Conservation (phyloP, 129 eudicot genomes). For the Saposhnikovia divaricata region DNA sequence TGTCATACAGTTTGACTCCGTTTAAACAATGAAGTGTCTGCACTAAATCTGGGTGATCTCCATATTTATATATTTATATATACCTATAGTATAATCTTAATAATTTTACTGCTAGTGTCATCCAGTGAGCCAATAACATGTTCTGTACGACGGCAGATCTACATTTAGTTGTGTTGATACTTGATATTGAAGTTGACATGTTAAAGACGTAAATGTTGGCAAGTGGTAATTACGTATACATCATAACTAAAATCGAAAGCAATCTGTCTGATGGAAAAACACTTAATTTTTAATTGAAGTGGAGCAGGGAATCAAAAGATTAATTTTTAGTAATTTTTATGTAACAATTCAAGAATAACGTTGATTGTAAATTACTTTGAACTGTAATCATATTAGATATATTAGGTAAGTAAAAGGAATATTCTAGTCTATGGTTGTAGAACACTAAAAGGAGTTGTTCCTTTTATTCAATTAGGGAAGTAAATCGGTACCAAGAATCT, state of each 20-base stretch:
- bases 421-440: not conserved
- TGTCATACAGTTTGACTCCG: not conserved
- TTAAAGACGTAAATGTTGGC: not conserved
- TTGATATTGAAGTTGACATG: not conserved
- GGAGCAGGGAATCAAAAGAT: not conserved
- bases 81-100: not conserved
- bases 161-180: not conserved
- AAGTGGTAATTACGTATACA: not conserved
- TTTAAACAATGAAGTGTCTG: not conserved
- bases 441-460: not conserved
- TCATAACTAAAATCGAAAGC: not conserved
- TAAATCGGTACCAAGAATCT: not conserved
- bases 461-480: not conserved
- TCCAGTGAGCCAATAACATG: not conserved
- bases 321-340: not conserved
- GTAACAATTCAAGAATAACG: not conserved
- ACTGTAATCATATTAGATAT: not conserved
- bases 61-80: not conserved
- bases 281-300: not conserved
- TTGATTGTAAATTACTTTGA: not conserved
- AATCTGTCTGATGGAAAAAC: not conserved
- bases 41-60: not conserved
- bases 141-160: not conserved
- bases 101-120: not conserved
- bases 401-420: not conserved